These are phyloP conservation scores for Plasmodium relictum DNA, from an alignment of 169 alveolate genomes.

Conservation along the genomic window DNA sequence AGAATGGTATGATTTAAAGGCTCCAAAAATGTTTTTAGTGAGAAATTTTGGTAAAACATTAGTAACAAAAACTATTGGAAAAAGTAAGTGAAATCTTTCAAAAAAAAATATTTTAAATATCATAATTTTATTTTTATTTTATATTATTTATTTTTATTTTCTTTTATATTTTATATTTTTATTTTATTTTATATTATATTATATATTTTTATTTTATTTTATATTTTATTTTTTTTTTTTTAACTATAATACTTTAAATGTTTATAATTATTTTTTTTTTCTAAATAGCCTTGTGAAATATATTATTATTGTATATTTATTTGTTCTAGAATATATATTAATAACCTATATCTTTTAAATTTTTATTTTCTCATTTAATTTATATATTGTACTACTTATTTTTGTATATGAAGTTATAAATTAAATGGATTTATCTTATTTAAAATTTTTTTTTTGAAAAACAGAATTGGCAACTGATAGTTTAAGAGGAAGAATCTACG, in stretches of 20 bases:
- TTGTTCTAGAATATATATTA: background rate
- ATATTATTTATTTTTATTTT: slow-evolving; percentile 6
- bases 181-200: slow-evolving; percentile 7
- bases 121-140: slow-evolving; percentile 1
- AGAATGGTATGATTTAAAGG: slow-evolving; percentile 97
- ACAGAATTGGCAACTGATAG: slow-evolving; percentile 94
- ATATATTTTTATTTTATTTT: background rate
- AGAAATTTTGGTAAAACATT: slow-evolving; percentile 95
- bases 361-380: slow-evolving; percentile 4
- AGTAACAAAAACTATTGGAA: slow-evolving; percentile 96
- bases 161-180: slow-evolving; percentile 18
- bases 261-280: background rate
- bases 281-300: too few relatives aligned
- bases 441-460: too few relatives aligned
- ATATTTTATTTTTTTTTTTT: background rate
- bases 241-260: background rate
- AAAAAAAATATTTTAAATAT: slow-evolving; percentile 37
- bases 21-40: slow-evolving; percentile 95
- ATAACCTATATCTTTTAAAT: slow-evolving; percentile 1
- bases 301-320: background rate
- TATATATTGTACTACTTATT: too few relatives aligned
- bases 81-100: slow-evolving; percentile 81
- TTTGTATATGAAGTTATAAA: too few relatives aligned
- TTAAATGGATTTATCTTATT: too few relatives aligned
- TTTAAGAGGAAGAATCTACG: slow-evolving; percentile 96